Evolutionary conservation across 805 yeast species (phyloP), one percentile per base, ranked within the genome.

Genomic region (Yamadazyma sp.): DNA sequence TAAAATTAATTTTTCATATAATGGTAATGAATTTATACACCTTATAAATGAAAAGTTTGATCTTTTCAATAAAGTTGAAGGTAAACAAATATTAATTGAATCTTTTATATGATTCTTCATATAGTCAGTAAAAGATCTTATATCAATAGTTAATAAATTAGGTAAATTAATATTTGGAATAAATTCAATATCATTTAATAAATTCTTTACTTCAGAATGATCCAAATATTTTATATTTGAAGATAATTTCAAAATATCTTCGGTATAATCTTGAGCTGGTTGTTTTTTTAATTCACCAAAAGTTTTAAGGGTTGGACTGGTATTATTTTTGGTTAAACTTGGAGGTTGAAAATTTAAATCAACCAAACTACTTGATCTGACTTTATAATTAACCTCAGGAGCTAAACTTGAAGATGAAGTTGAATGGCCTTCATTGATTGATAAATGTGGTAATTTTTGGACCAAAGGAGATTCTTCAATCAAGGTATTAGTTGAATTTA

Each of bases 51-150:
- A 78, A 49, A 85, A 89, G 35, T 80, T 82, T 21, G 78, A 65
- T 44, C 98, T 73, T 53, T 80, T 84, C 43, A 89, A 62, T 27
- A 89, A 65, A 0, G 97, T 89, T n/a, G 95, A 82, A 2, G 98
- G 97, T 10, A 89, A 61, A 56, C 95, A 86, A 23, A 91, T 72
- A 53, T 86, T 86, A 29, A 86, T 65, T 1, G 97, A 75, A 27
- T 73, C 65, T 4, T 48, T 50, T 9, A 91, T 57, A 42, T 81
- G 87, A 2, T 69, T 52, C 40, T 68, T 73, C 27, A 80, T 70
- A 53, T 65, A 86, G 38, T 85, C 91, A 16, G 84, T 79, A 52
- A 80, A 86, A 0, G 96, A 86, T 36, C 98, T 65, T 8, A 84
- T 80, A 54, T 89, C 98, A 11, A 87, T 62, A 2, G 83, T 49